A percentile compares a stretch with the other conserved stretches of the same genome.
phyloP scores from a whole-genome alignment of 306 rosid genomes.

The Cyamopsis tetragonoloba region DNA sequence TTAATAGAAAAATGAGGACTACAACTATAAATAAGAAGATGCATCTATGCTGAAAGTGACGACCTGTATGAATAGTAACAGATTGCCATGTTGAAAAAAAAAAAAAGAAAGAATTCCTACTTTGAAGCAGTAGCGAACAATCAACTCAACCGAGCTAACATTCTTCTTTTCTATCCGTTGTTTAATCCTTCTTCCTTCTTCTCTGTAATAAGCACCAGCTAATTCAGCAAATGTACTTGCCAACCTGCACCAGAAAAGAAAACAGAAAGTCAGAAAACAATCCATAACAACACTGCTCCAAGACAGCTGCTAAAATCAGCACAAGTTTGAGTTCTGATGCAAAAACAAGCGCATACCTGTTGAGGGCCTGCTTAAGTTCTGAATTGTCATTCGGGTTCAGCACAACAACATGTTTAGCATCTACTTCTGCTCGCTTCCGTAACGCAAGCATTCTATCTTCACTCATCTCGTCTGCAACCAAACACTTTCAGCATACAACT shows the following conservation, averaged over 20 bases:
- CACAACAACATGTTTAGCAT: constrained; percentile 55
- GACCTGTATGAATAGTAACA: no score
- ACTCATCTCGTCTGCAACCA: constrained; percentile 57
- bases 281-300: no score
- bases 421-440: constrained; percentile 88
- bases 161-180: constrained; percentile 75
- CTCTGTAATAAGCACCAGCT: constrained; percentile 59
- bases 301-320: no score
- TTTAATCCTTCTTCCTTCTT: constrained; percentile 82
- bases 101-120: constrained; percentile 34
- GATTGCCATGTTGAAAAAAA: no score
- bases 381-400: constrained; percentile 57
- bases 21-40: neutral
- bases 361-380: constrained; percentile 52
- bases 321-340: neutral
- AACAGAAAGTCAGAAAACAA: neutral
- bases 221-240: constrained; percentile 65
- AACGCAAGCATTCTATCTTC: constrained; percentile 90
- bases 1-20: no score
- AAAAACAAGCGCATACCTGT: constrained; percentile 41
- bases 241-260: constrained; percentile 42
- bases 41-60: neutral
- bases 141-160: constrained; percentile 53
- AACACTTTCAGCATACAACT: no score
- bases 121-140: constrained; percentile 85